These are phyloP conservation scores for Eucalyptus erythrocorys DNA, from an alignment of 345 rosid species.

Conservation along the genomic window DNA sequence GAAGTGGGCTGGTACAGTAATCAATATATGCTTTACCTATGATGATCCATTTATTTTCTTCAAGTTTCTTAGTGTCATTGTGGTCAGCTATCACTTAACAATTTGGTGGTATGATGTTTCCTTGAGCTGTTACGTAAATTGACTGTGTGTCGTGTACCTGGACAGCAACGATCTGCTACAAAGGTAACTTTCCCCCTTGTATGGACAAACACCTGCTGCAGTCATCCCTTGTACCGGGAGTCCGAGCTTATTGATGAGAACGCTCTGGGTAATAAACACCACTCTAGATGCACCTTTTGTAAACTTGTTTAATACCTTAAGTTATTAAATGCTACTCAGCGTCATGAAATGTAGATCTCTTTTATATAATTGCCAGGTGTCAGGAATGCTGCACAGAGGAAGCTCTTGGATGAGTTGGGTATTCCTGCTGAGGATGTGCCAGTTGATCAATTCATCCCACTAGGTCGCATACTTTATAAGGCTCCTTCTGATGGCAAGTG, in stretches of 20 bases:
- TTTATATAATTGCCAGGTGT: constrained; percentile 37
- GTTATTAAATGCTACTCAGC: background rate
- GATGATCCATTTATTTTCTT: background rate
- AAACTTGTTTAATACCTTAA: background rate
- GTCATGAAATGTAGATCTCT: background rate
- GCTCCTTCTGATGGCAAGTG: constrained; percentile 98
- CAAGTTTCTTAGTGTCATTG: background rate
- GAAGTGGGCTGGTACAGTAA: background rate
- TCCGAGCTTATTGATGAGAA: constrained; percentile 72
- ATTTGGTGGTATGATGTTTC: background rate
- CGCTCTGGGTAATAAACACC: constrained; percentile 40
- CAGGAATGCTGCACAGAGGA: constrained; percentile 96
- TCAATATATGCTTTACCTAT: background rate
- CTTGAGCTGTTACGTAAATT: background rate
- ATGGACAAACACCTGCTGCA: constrained; percentile 99
- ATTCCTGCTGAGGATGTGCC: constrained; percentile 87
- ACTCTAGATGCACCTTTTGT: background rate
- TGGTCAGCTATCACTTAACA: background rate
- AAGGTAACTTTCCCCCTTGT: constrained; percentile 96
- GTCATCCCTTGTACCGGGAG: constrained; percentile 91
- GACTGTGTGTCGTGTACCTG: background rate
- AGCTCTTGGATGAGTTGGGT: constrained; percentile 96
- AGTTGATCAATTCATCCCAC: constrained; percentile 62
- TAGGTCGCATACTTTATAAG: constrained; percentile 86
- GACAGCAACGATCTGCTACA: constrained; percentile 90